Base-by-base conservation (phyloP, 164 flowering plant species). In the Dillenia suffruticosa region DNA sequence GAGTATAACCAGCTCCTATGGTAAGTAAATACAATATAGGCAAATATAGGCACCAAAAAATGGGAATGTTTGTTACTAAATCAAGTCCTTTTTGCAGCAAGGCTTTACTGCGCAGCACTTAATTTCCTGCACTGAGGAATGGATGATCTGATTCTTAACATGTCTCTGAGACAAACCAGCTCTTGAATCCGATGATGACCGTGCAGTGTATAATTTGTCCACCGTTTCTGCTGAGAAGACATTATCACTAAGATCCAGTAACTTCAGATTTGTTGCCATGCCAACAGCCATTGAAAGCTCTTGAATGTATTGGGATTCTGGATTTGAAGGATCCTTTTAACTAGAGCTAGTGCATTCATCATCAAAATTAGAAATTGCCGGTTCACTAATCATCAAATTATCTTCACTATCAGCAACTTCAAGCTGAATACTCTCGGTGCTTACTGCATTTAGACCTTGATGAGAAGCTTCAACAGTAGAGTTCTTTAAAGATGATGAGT, bases 391-490 rank as follows among this genome's bases (percentile, higher is more conserved):
- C 0, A 17, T 70, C 26, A 19, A 54, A 12, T 72, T 83, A 64
- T 91, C 97, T 77, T 86, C 95, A 68, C 94, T 94, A 67, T 91
- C 96, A 59, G 96, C 90, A 66, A 86, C 90, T 79, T 85, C 93
- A 57, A 89, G 85, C 24, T 76, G 69, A 64, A 65, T 61, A 59
- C 52, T 62, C 5, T 78, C 81, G 7, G 72, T 54, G 68, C 76
- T 70, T 40, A 56, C 56, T 43, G 24, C 57, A 62, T 70, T 62
- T 50, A 57, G 14, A 9, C 51, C 79, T 47, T 68, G 73, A 47
- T 70, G 75, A 58, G 47, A 61, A 50, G 53, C 45, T 46, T 73
- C 68, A 40, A 59, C 56, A 67, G 40, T 32, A 32, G 40, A 32
- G 6, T 70, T 71, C 57, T 65, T 22, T 1, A 67, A 43, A 47